These are phyloP conservation scores for Paracoccidioides lutzii DNA, from an alignment of 2,329 filamentous ascomycete genomes.

Conservation along the genomic window DNA sequence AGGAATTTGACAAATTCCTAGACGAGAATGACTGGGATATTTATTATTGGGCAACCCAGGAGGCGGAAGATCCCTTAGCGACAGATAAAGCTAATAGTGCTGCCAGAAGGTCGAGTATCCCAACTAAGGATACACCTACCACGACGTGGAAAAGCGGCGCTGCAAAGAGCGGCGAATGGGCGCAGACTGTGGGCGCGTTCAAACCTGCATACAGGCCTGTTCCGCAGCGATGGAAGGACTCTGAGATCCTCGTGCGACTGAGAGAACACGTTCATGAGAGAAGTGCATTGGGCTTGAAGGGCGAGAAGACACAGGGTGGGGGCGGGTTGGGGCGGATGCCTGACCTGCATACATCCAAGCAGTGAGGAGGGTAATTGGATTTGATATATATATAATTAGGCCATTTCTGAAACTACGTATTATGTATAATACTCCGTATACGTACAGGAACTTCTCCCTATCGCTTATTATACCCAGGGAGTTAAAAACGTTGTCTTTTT, in stretches of 20 bases:
- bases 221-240: slow-evolving; percentile 70
- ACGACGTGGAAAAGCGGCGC: slow-evolving; percentile 40
- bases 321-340: slow-evolving; percentile 38
- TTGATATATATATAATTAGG: too few relatives aligned
- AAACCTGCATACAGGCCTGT: slow-evolving; percentile 88
- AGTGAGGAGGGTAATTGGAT: slow-evolving; percentile 3
- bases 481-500: too few relatives aligned
- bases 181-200: slow-evolving; percentile 88
- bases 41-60: slow-evolving; percentile 98
- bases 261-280: slow-evolving; percentile 65
- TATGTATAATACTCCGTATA: neutral
- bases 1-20: slow-evolving; percentile 80
- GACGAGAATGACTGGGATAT: slow-evolving; percentile 99
- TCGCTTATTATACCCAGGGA: too few relatives aligned
- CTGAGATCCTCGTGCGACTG: slow-evolving; percentile 63
- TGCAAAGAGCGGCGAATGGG: slow-evolving; percentile 68
- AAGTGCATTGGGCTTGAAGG: slow-evolving; percentile 40
- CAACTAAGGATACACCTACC: slow-evolving; percentile 27
- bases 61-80: slow-evolving; percentile 43
- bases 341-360: slow-evolving; percentile 31
- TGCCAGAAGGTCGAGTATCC: neutral
- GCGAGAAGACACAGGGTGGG: slow-evolving; percentile 26
- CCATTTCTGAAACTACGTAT: neutral
- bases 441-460: too few relatives aligned
- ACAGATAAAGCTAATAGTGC: slow-evolving; percentile 39